These are phyloP conservation scores for Aspergillus sp. DNA, from an alignment of 2,329 filamentous ascomycete species.

Conservation along the genomic window DNA sequence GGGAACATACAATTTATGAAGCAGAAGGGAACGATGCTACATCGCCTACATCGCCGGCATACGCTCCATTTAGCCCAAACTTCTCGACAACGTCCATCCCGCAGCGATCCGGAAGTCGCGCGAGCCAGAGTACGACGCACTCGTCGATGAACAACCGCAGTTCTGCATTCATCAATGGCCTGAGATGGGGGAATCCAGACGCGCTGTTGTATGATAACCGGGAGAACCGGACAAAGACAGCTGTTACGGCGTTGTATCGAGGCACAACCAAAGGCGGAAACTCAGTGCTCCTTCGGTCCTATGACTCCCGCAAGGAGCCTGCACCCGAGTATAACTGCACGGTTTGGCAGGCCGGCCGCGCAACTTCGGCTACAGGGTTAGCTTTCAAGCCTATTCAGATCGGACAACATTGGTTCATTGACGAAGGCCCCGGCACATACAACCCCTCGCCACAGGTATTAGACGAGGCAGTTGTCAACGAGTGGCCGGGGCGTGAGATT, in stretches of 20 bases:
- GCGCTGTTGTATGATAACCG: slow-evolving; percentile 84
- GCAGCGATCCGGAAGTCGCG: slow-evolving; percentile 71
- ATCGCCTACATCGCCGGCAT: slow-evolving; percentile 46
- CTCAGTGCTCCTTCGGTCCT: slow-evolving; percentile 80
- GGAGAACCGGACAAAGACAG: slow-evolving; percentile 88
- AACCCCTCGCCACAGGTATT: slow-evolving; percentile 84
- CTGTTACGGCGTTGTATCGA: slow-evolving; percentile 87
- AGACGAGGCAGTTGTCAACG: slow-evolving; percentile 87
- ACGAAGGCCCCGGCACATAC: slow-evolving; percentile 87
- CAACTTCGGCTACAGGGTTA: slow-evolving; percentile 85
- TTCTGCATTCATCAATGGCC: slow-evolving; percentile 44
- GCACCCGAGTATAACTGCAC: slow-evolving; percentile 89
- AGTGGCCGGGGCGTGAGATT: slow-evolving; percentile 92
- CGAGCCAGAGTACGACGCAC: slow-evolving; percentile 71
- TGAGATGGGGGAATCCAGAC: slow-evolving; percentile 75
- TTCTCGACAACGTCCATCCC: slow-evolving; percentile 26
- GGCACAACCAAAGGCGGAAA: slow-evolving; percentile 69
- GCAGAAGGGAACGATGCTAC: slow-evolving; percentile 77
- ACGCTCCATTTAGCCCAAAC: slow-evolving; percentile 47
- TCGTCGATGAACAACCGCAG: slow-evolving; percentile 56
- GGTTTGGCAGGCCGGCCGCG: slow-evolving; percentile 94
- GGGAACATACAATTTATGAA: slow-evolving; percentile 77
- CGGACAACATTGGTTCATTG: slow-evolving; percentile 89
- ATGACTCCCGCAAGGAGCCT: slow-evolving; percentile 90
- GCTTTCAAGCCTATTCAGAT: slow-evolving; percentile 96